Evolutionary conservation across 306 rosid species (phyloP).

Genomic region (Vachellia pachyceras): DNA sequence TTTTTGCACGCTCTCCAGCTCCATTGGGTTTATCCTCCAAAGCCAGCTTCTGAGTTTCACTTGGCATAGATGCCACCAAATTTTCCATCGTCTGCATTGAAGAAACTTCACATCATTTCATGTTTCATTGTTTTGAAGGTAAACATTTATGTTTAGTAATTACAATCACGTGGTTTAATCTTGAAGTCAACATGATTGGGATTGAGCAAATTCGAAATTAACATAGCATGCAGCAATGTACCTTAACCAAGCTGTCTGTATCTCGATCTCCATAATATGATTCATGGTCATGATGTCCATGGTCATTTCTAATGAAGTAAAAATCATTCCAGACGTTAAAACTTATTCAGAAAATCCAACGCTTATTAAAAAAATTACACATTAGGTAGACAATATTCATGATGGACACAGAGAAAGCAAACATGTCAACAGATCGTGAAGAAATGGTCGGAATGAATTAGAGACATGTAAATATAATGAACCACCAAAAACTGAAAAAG

Average conservation of each 20-base stretch:
- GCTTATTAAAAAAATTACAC: constrained; percentile 14
- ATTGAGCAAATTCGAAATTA: constrained; percentile 31
- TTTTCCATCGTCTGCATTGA: constrained; percentile 71
- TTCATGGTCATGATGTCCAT: constrained; percentile 97
- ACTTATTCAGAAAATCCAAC: constrained; percentile 32
- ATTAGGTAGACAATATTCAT: not conserved
- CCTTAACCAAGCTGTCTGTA: constrained; percentile 90
- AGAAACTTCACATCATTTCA: constrained; percentile 40
- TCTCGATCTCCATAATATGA: constrained; percentile 96
- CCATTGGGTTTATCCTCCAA: constrained; percentile 68
- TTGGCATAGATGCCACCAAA: constrained; percentile 67
- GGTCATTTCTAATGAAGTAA: constrained; percentile 70
- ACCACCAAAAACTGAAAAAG: constrained; percentile 22
- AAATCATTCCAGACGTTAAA: constrained; percentile 19
- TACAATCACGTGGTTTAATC: constrained; percentile 14
- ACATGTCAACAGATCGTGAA: constrained; percentile 19
- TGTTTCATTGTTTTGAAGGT: constrained; percentile 35
- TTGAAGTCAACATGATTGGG: constrained; percentile 34
- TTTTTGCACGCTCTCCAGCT: constrained; percentile 53
- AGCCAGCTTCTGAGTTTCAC: constrained; percentile 59
- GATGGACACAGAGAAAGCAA: constrained; percentile 9
- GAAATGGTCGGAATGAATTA: constrained; percentile 13
- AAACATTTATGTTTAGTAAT: constrained; percentile 18
- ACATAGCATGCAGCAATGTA: constrained; percentile 56
- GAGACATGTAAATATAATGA: constrained; percentile 10